Evolutionary conservation across 805 yeast species (phyloP).

Genomic region (Candida andamanensis): DNA sequence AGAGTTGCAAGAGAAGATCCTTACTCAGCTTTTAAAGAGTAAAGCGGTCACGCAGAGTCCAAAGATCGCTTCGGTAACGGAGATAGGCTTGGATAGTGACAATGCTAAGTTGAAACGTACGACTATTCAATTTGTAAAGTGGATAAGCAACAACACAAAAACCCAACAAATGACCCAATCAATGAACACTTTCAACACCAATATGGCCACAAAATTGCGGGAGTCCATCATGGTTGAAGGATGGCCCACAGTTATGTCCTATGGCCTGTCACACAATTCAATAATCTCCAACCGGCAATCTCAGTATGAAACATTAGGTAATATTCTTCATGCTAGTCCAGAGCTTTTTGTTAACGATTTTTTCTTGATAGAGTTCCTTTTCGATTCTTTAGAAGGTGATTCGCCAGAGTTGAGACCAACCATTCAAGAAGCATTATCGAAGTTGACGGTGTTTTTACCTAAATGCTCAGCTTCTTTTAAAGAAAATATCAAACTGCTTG

Average conservation of each 20-base stretch:
- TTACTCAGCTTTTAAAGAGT: conserved; percentile 48
- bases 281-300: conserved; percentile 46
- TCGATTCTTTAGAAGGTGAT: conserved; percentile 67
- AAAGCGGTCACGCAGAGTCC: conserved; percentile 41
- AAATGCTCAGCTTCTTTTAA: conserved; percentile 36
- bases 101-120: conserved; percentile 48
- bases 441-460: conserved; percentile 47
- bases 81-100: conserved; percentile 56
- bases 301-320: conserved; percentile 78
- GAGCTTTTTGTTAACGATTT: conserved; percentile 40
- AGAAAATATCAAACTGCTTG: conserved; percentile 32
- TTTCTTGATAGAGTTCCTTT: conserved; percentile 56
- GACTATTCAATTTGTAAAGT: conserved; percentile 59
- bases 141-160: conserved; percentile 37
- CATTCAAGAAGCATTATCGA: conserved; percentile 66
- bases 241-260: conserved; percentile 48
- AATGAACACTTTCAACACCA: conserved; percentile 28
- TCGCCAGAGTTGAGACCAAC: conserved; percentile 55
- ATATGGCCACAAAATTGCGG: conserved; percentile 50
- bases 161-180: conserved; percentile 10
- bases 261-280: conserved; percentile 30
- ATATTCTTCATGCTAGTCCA: conserved; percentile 48
- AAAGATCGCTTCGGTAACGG: conserved; percentile 44
- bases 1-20: conserved; percentile 51
- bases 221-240: conserved; percentile 51